Conservation (phyloP, 2,329 filamentous ascomycete species). For the Aureobasidium sp. region DNA sequence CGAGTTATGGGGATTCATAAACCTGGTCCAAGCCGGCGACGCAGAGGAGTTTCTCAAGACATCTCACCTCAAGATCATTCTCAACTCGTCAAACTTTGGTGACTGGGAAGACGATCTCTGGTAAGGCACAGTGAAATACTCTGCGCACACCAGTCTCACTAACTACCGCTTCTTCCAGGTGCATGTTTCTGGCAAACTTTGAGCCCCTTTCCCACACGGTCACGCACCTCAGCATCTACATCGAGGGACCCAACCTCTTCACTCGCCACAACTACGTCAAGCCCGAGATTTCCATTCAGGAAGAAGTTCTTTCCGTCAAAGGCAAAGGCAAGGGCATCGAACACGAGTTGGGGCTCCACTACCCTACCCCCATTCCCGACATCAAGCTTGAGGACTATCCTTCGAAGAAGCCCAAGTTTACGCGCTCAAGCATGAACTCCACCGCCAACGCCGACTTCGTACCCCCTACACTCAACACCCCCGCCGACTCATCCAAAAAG, state of each 20-base stretch:
- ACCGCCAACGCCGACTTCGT: neutral
- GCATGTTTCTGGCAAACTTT: neutral
- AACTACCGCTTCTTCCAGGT: neutral
- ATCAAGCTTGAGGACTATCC: neutral
- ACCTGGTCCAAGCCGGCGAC: neutral
- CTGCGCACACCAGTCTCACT: neutral
- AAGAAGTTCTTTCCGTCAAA: neutral
- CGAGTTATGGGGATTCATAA: neutral
- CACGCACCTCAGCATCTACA: neutral
- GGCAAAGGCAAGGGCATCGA: neutral
- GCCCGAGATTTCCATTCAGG: neutral
- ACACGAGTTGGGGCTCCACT: neutral
- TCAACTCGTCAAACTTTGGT: constrained; percentile 1
- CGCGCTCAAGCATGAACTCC: neutral
- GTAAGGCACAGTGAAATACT: neutral
- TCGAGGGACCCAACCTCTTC: constrained; percentile 1
- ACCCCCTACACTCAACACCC: neutral
- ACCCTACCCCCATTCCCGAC: neutral
- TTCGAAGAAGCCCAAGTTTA: neutral
- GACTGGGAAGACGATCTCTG: constrained; percentile 8
- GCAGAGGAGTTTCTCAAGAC: neutral
- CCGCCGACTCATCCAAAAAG: neutral
- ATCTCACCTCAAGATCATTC: neutral
- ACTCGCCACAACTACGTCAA: constrained; percentile 12
- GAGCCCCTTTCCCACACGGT: neutral